These are phyloP conservation scores for Diplotaxis tenuifolia DNA, from an alignment of 345 rosid species.

Conservation along the genomic window DNA sequence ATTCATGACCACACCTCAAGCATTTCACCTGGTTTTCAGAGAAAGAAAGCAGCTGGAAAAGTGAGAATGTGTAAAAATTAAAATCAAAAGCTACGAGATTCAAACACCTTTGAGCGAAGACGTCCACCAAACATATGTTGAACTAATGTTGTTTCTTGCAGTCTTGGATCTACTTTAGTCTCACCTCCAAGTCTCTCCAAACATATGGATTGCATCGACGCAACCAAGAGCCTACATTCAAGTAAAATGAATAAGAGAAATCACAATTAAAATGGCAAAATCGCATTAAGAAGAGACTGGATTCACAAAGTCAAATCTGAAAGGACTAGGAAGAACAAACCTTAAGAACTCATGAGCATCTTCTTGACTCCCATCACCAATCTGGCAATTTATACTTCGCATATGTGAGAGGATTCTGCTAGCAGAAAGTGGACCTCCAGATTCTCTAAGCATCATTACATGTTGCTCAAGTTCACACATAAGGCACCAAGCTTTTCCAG, in stretches of 20 bases:
- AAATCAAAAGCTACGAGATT: conserved; percentile 6
- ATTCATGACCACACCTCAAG: conserved; percentile 69
- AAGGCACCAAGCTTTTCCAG: conserved; percentile 72
- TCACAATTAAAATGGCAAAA: background rate
- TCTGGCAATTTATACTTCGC: conserved; percentile 63
- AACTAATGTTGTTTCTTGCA: conserved; percentile 87
- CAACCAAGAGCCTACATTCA: conserved; percentile 59
- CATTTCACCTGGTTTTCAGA: conserved; percentile 59
- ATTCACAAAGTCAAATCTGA: background rate
- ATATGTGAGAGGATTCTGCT: conserved; percentile 64
- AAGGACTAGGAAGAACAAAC: conserved; percentile 38
- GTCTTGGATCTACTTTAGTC: conserved; percentile 58
- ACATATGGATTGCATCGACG: conserved; percentile 83
- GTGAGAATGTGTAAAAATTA: too few relatives aligned
- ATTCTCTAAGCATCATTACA: conserved; percentile 66
- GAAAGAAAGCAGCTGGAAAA: too few relatives aligned
- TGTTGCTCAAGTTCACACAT: conserved; percentile 89
- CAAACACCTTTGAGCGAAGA: conserved; percentile 64
- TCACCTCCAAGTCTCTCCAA: conserved; percentile 80
- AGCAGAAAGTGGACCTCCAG: conserved; percentile 69
- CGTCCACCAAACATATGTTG: conserved; percentile 82
- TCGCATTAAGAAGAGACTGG: background rate
- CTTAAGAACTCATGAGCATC: conserved; percentile 92
- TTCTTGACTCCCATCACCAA: conserved; percentile 86
- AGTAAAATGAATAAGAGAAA: conserved; percentile 16